Conservation (phyloP, 1,284 basidiomycete genomes). For the Ganoderma multipileum region DNA sequence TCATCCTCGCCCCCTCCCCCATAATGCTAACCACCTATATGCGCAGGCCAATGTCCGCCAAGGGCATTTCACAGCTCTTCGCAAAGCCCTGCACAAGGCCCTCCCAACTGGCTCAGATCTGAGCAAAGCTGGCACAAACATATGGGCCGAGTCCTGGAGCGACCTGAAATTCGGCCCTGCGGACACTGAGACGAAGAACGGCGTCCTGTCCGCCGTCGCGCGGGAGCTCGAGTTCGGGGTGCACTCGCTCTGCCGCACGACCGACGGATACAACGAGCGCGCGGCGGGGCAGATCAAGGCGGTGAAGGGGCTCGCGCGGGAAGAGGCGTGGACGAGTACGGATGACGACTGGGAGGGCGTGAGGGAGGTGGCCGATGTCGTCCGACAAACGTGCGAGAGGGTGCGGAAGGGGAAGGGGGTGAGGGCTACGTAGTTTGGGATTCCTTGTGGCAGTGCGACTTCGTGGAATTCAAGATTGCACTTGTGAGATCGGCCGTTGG, state of each 20-base stretch:
- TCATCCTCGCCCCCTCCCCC: too few species aligned
- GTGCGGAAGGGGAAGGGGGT: slow-evolving; percentile 14
- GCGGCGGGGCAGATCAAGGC: slow-evolving; percentile 39
- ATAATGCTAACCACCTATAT: background rate
- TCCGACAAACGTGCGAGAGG: slow-evolving; percentile 36
- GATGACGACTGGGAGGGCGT: slow-evolving; percentile 47
- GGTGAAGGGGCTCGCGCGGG: slow-evolving; percentile 40
- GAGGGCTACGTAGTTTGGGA: background rate
- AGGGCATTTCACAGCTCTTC: slow-evolving; percentile 39
- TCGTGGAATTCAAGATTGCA: background rate
- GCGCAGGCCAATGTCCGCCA: slow-evolving; percentile 42
- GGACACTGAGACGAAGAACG: slow-evolving; percentile 7
- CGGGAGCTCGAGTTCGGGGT: slow-evolving; percentile 53
- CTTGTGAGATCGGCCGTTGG: background rate
- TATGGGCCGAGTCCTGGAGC: slow-evolving; percentile 3
- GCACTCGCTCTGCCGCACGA: slow-evolving; percentile 52
- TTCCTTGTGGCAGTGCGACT: background rate
- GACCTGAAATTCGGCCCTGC: slow-evolving; percentile 4
- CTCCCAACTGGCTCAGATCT: slow-evolving; percentile 35
- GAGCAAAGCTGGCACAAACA: slow-evolving; percentile 10
- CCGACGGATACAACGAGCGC: slow-evolving; percentile 51
- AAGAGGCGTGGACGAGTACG: slow-evolving; percentile 34
- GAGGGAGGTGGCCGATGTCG: slow-evolving; percentile 44
- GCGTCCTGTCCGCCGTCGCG: slow-evolving; percentile 44
- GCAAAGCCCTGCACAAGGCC: slow-evolving; percentile 42